These are phyloP conservation scores for Fusarium nodosum DNA, from an alignment of 2,329 filamentous ascomycete species.

Conservation along the genomic window DNA sequence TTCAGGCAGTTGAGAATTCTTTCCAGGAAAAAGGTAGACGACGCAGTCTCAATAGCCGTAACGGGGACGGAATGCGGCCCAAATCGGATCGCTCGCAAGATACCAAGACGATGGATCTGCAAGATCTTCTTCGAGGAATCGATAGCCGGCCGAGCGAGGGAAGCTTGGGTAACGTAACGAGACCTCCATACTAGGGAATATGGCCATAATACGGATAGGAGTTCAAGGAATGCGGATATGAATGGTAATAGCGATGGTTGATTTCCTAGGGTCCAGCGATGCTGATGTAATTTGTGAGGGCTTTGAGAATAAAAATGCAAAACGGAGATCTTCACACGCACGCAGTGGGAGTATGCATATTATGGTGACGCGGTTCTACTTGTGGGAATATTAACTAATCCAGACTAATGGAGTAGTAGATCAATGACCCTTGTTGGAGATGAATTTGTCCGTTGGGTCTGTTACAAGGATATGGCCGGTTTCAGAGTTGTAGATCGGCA, in stretches of 20 bases:
- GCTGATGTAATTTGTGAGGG: slow-evolving; percentile 31
- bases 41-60: slow-evolving; percentile 60
- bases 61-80: slow-evolving; percentile 56
- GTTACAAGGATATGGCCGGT: slow-evolving; percentile 35
- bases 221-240: slow-evolving; percentile 15
- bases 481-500: slow-evolving; percentile 39
- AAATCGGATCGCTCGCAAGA: slow-evolving; percentile 54
- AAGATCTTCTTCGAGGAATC: slow-evolving; percentile 65
- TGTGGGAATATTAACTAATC: slow-evolving; percentile 10
- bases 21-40: slow-evolving; percentile 56
- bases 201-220: slow-evolving; percentile 22
- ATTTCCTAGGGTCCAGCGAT: slow-evolving; percentile 39
- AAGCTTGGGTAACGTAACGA: slow-evolving; percentile 61
- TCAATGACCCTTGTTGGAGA: slow-evolving; percentile 13
- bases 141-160: slow-evolving; percentile 63
- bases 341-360: background rate
- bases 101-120: slow-evolving; percentile 60
- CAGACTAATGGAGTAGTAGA: background rate
- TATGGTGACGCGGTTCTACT: slow-evolving; percentile 1
- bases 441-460: slow-evolving; percentile 20
- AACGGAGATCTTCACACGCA: slow-evolving; percentile 1
- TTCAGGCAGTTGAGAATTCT: slow-evolving; percentile 49
- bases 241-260: slow-evolving; percentile 38
- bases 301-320: slow-evolving; percentile 32
- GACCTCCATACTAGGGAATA: slow-evolving; percentile 62